Conservation (phyloP, 331 rosid genomes). For the Rhamnella rubrinervis region DNA sequence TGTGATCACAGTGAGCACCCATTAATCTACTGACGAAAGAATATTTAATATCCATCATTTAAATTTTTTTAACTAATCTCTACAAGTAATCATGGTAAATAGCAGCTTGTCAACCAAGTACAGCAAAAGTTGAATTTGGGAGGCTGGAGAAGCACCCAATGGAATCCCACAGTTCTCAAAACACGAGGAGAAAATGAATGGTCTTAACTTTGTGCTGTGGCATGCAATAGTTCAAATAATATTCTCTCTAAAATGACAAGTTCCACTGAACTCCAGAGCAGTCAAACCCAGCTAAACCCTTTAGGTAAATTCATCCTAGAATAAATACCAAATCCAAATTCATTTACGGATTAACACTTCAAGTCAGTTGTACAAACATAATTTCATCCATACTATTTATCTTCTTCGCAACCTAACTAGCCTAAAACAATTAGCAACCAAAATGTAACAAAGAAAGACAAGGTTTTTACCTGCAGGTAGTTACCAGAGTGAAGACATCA, state of each 20-base stretch:
- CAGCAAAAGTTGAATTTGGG: neutral
- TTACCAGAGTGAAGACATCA: conserved; percentile 56
- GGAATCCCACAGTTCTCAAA: too few species aligned
- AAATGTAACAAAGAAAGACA: neutral
- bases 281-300: neutral
- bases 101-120: neutral
- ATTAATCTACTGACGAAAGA: conserved; percentile 17
- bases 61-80: neutral
- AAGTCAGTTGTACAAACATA: too few species aligned
- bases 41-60: neutral
- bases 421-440: neutral
- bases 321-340: neutral
- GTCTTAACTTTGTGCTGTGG: neutral
- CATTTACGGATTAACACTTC: neutral
- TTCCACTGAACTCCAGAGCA: neutral
- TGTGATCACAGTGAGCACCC: conserved; percentile 30
- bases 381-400: too few species aligned
- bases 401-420: neutral
- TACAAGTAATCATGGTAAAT: neutral
- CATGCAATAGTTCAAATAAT: neutral
- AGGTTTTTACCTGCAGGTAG: conserved; percentile 59
- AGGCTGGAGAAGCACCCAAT: neutral
- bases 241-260: neutral
- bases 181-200: too few species aligned
- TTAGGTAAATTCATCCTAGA: neutral